Evolutionary conservation across 805 yeast species (phyloP), one percentile per base, ranked within the genome.

Genomic region (Lipomyces orientalis): DNA sequence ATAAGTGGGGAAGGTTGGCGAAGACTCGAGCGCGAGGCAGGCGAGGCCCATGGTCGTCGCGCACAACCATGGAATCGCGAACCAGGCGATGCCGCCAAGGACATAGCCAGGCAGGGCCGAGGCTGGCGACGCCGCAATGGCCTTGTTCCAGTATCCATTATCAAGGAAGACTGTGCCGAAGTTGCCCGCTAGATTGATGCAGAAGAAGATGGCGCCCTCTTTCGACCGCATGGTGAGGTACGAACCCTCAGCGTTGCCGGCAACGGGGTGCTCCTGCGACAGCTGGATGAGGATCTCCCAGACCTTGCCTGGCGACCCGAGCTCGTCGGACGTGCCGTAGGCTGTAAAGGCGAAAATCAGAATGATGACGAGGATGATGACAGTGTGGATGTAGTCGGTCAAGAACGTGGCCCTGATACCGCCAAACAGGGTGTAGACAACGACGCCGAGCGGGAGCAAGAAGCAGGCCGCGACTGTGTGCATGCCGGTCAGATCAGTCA

Each of bases 191-290:
- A 79, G 82, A 78, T 89, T 93, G 78, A 93, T 91, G 54, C 92
- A 94, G 73, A 91, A 87, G 83, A 93, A 93, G 60, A 93, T 90
- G 72, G 97, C 97, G 58, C 97, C 97, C 6, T 90, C 83, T 73
- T 86, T 85, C 4, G 97, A 91, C 73, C 88, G 85, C 91, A 94
- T 90, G 39, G 98, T 94, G 74, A 94, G 82, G 76, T 89, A 93
- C 4, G 94, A 90, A 61, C 98, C 98, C 2, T 86, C 87, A 1
- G 91, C 88, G 76, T 93, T 93, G 54, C 97, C 97, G 16, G 79
- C 81, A 43, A 89, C 85, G 25, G 98, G 97, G 43, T 82, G 80
- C 4, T 81, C 79, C 54, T 81, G 76, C 4, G 88, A 94, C 14
- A 75, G 70, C 59, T 87, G 84, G 62, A 81, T 84, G 59, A 93